Evolutionary conservation across 169 alveolate genomes (phyloP).

Genomic region (Plasmodium berghei): DNA sequence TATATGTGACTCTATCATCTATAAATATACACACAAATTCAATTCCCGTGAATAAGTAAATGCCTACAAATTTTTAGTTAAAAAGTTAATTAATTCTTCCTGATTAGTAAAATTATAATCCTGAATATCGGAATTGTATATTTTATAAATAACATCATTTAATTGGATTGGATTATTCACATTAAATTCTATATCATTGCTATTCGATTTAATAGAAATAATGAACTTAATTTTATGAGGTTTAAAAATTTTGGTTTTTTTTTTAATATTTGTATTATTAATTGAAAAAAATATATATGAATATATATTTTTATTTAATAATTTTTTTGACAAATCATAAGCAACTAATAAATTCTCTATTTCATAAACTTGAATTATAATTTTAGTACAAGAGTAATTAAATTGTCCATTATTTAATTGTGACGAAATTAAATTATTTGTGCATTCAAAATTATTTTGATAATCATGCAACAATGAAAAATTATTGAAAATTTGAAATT

Average conservation of each 20-base stretch:
- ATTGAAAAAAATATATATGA: slow-evolving; percentile 45
- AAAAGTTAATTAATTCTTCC: slow-evolving; percentile 49
- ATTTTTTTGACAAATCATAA: slow-evolving; percentile 64
- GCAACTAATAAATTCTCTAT: slow-evolving; percentile 41
- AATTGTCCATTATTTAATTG: slow-evolving; percentile 14
- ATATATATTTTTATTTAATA: slow-evolving; percentile 46
- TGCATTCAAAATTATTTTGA: slow-evolving; percentile 48
- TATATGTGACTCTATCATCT: no score
- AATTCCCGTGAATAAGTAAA: not conserved
- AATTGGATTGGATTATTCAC: slow-evolving; percentile 19
- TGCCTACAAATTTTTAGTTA: slow-evolving; percentile 36
- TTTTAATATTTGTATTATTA: slow-evolving; percentile 52
- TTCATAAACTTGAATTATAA: slow-evolving; percentile 55
- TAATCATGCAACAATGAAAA: slow-evolving; percentile 16
- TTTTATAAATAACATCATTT: slow-evolving; percentile 47
- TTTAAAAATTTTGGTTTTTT: slow-evolving; percentile 47
- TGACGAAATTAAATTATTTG: slow-evolving; percentile 22
- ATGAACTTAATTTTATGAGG: slow-evolving; percentile 40
- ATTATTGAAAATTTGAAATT: slow-evolving; percentile 47
- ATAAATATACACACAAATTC: no score
- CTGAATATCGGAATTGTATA: slow-evolving; percentile 44
- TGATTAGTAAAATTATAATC: slow-evolving; percentile 43
- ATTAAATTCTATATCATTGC: slow-evolving; percentile 26
- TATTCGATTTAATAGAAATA: slow-evolving; percentile 54
- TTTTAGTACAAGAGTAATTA: slow-evolving; percentile 49